Evolutionary conservation across 352 stramenopile species (phyloP).

Genomic region (Phytophthora nicotianae): DNA sequence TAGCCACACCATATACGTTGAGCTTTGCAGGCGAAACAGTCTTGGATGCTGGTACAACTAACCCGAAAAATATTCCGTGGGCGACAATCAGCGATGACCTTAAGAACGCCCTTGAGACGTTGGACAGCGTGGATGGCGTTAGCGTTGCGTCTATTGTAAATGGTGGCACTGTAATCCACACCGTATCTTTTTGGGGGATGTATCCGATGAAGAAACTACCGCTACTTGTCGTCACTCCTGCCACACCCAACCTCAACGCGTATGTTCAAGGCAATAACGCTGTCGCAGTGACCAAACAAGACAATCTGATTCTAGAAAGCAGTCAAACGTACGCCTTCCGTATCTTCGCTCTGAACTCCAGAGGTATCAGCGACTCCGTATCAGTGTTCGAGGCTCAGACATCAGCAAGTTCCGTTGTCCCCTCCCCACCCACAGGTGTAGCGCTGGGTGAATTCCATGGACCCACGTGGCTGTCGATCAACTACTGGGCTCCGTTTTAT

Average conservation of each 20-base stretch:
- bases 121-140: conserved; percentile 67
- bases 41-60: conserved; percentile 5
- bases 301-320: conserved; percentile 57
- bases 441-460: conserved; percentile 81
- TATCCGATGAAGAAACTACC: conserved; percentile 65
- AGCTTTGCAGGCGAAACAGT: conserved; percentile 55
- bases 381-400: conserved; percentile 48
- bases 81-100: conserved; percentile 30
- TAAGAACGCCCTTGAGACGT: conserved; percentile 47
- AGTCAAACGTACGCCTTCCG: conserved; percentile 61
- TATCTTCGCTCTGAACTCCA: conserved; percentile 64
- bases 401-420: conserved; percentile 63
- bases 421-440: conserved; percentile 75
- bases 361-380: conserved; percentile 53
- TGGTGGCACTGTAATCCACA: conserved; percentile 76
- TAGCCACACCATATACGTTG: conserved; percentile 51
- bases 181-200: conserved; percentile 85
- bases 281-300: conserved; percentile 58
- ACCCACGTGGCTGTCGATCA: conserved; percentile 72
- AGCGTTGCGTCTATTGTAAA: conserved; percentile 52
- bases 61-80: conserved; percentile 45
- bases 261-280: conserved; percentile 55
- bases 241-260: conserved; percentile 21
- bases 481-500: conserved; percentile 85
- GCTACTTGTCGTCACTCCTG: conserved; percentile 38